Conservation (phyloP, 345 rosid species). For the Raphanus sativus region DNA sequence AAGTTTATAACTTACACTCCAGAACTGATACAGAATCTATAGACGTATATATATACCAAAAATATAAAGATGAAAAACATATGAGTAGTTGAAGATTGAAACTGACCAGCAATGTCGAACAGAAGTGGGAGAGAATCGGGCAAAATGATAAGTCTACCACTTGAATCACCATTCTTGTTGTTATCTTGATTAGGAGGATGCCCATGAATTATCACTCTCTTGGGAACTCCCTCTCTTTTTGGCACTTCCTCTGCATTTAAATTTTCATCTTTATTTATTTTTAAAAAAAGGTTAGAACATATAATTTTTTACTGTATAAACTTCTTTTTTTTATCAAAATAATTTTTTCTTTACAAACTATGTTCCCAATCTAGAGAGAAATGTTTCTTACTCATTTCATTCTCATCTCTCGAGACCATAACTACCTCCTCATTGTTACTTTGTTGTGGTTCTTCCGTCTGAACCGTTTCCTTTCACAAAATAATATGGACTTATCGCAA, state of each 20-base stretch:
- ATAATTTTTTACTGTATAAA: not conserved
- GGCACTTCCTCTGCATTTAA: constrained; percentile 46
- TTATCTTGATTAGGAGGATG: constrained; percentile 55
- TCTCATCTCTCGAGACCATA: constrained; percentile 37
- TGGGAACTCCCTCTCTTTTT: constrained; percentile 35
- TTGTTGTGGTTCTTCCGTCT: constrained; percentile 45
- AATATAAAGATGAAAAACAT: not conserved
- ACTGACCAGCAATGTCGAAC: constrained; percentile 69
- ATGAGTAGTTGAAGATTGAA: constrained; percentile 12
- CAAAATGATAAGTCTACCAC: constrained; percentile 68
- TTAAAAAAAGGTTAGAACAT: not conserved
- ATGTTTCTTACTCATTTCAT: constrained; percentile 51
- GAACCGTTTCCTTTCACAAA: constrained; percentile 46
- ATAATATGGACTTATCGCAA: constrained; percentile 7
- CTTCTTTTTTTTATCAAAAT: no score
- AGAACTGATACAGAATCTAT: not conserved
- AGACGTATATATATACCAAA: not conserved
- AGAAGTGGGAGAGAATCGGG: constrained; percentile 71
- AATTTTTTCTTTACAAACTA: not conserved
- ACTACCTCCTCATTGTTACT: constrained; percentile 34
- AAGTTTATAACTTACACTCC: not conserved
- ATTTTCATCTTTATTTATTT: not conserved
- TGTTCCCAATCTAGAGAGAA: not conserved
- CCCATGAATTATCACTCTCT: constrained; percentile 74
- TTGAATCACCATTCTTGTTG: constrained; percentile 35